These are phyloP conservation scores for Rhododendron williamsianum DNA, from an alignment of 148 eudicot genomes.

Conservation along the genomic window DNA sequence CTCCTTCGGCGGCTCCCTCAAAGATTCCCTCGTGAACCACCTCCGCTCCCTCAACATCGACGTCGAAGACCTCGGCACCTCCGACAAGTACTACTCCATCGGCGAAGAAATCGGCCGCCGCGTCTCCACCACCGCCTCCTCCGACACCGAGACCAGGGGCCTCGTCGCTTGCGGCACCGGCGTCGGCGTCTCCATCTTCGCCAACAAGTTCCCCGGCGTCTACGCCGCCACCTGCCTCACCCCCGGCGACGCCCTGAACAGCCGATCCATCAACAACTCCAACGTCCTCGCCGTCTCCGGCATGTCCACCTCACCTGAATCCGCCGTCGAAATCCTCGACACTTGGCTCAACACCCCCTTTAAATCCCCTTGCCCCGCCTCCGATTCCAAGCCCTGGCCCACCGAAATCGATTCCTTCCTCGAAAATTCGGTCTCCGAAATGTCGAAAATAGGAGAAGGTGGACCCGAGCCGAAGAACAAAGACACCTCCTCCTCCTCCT, in stretches of 20 bases:
- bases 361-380: conserved; percentile 78
- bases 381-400: conserved; percentile 55
- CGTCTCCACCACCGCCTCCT: conserved; percentile 19
- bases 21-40: conserved; percentile 58
- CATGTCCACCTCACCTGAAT: conserved; percentile 39
- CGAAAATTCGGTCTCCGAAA: conserved; percentile 45
- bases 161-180: conserved; percentile 82
- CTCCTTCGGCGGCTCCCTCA: conserved; percentile 52
- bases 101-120: conserved; percentile 61
- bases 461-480: conserved; percentile 14
- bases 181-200: conserved; percentile 73
- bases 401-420: conserved; percentile 48
- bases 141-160: conserved; percentile 39
- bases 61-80: conserved; percentile 78
- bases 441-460: conserved; percentile 40
- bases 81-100: conserved; percentile 62
- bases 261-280: conserved; percentile 76
- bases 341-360: conserved; percentile 64
- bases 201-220: conserved; percentile 71
- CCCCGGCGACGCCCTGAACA: conserved; percentile 53
- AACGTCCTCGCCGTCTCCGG: conserved; percentile 85
- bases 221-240: conserved; percentile 69
- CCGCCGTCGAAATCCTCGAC: conserved; percentile 53
- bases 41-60: conserved; percentile 63
- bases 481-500: conserved; percentile 5